Percentiles rank a stretch among this genome's conserved stretches.
Conservation (phyloP, 2,329 filamentous ascomycete species). For the Cadophora sp. region DNA sequence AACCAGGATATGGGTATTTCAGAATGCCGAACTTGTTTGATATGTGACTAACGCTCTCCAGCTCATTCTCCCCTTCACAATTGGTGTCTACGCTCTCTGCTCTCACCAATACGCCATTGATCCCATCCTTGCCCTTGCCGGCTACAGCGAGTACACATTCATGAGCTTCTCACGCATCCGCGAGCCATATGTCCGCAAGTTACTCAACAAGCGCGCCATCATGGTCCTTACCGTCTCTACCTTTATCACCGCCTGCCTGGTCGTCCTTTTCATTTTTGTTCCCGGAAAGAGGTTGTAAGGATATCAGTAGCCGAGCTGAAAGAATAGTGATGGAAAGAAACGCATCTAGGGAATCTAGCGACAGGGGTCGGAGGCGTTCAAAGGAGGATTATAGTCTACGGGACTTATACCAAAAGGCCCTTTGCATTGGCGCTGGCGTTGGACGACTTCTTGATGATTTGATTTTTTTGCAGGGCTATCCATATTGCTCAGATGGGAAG, state of each 20-base stretch:
- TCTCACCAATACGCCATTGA: conserved; percentile 97
- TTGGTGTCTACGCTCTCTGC: conserved; percentile 86
- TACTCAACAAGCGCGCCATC: conserved; percentile 82
- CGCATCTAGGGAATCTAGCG: not conserved
- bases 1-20: conserved; percentile 83
- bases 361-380: conserved; percentile 11
- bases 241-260: conserved; percentile 80
- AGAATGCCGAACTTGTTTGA: not conserved
- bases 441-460: conserved; percentile 6
- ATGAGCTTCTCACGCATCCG: conserved; percentile 88
- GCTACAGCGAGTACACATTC: conserved; percentile 94
- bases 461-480: not conserved
- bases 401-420: conserved; percentile 4
- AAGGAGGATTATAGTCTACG: not conserved
- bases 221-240: conserved; percentile 81
- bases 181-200: conserved; percentile 88
- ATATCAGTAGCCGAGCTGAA: not conserved
- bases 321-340: not conserved
- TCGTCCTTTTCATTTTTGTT: conserved; percentile 91
- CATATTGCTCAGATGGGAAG: not conserved
- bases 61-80: conserved; percentile 87
- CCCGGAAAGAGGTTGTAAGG: conserved; percentile 80
- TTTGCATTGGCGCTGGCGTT: conserved; percentile 13
- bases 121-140: conserved; percentile 85
- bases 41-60: conserved; percentile 43